Conservation (phyloP, 805 yeast species). For the Hyphopichia homilentoma region DNA sequence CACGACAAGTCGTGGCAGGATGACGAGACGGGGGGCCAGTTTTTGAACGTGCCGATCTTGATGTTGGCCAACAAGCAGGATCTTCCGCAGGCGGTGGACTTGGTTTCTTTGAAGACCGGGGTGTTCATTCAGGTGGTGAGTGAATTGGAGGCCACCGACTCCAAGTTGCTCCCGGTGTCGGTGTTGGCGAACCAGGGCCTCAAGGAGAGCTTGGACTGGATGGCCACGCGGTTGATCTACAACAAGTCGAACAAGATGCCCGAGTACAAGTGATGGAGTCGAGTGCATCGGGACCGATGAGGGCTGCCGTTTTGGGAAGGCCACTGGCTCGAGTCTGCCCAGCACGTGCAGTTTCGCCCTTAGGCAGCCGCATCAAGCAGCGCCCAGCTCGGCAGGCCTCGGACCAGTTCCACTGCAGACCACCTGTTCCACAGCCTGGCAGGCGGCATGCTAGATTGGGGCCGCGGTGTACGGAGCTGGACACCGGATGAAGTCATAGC, state of each 20-base stretch:
- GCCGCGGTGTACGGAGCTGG: too few species aligned
- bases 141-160: constrained; percentile 84
- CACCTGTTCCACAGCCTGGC: too few species aligned
- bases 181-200: constrained; percentile 84
- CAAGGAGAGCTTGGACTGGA: constrained; percentile 85
- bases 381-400: too few species aligned
- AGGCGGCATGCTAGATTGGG: too few species aligned
- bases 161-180: constrained; percentile 84
- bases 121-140: constrained; percentile 79
- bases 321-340: too few species aligned
- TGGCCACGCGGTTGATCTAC: constrained; percentile 64
- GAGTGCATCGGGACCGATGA: too few species aligned
- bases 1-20: constrained; percentile 40
- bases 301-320: too few species aligned
- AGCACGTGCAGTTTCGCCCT: background rate
- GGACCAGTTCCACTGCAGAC: too few species aligned
- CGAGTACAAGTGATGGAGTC: constrained; percentile 31
- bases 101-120: constrained; percentile 67
- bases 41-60: constrained; percentile 73
- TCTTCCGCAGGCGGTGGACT: constrained; percentile 43
- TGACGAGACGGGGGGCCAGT: constrained; percentile 15
- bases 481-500: too few species aligned
- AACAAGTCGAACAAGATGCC: constrained; percentile 64
- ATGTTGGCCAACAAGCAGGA: constrained; percentile 98
- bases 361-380: background rate